Conservation (phyloP, 2,329 filamentous ascomycete species). For the Alternaria dauci region DNA sequence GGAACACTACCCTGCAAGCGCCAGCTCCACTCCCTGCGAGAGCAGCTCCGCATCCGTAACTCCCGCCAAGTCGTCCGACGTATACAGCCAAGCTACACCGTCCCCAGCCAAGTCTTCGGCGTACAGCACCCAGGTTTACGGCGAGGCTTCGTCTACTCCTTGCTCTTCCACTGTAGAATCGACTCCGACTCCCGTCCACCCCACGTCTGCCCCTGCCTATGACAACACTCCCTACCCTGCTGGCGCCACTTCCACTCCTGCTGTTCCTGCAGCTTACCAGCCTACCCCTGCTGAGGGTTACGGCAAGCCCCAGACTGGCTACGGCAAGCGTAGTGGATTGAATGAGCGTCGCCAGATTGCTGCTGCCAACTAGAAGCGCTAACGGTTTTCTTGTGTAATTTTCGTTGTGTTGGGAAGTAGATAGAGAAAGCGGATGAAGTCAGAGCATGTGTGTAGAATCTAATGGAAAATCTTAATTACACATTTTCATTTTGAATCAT, state of each 20-base stretch:
- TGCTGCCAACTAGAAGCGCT: slow-evolving; percentile 2
- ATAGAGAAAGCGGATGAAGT: background rate
- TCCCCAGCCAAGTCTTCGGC: slow-evolving; percentile 4
- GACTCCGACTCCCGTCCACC: background rate
- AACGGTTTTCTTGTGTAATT: background rate
- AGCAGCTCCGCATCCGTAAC: slow-evolving; percentile 4
- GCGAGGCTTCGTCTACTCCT: slow-evolving; percentile 1
- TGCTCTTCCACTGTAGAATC: slow-evolving; percentile 2
- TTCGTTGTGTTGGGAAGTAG: background rate
- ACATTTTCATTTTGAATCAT: background rate
- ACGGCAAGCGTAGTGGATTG: slow-evolving; percentile 33
- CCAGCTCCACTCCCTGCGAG: slow-evolving; percentile 9
- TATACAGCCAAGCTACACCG: slow-evolving; percentile 2
- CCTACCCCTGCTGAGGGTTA: slow-evolving; percentile 5
- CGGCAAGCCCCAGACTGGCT: slow-evolving; percentile 18
- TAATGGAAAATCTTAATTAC: background rate
- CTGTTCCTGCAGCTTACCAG: background rate
- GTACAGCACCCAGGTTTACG: background rate
- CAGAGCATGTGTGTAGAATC: background rate
- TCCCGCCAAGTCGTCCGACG: slow-evolving; percentile 2
- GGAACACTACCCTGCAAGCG: background rate
- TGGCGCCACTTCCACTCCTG: slow-evolving; percentile 15
- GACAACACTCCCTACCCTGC: slow-evolving; percentile 7
- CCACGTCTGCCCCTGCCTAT: slow-evolving; percentile 9
- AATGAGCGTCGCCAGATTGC: slow-evolving; percentile 28